These are phyloP conservation scores for Hypsizygus ulmarius DNA, from an alignment of 1,284 basidiomycete genomes.

Conservation along the genomic window DNA sequence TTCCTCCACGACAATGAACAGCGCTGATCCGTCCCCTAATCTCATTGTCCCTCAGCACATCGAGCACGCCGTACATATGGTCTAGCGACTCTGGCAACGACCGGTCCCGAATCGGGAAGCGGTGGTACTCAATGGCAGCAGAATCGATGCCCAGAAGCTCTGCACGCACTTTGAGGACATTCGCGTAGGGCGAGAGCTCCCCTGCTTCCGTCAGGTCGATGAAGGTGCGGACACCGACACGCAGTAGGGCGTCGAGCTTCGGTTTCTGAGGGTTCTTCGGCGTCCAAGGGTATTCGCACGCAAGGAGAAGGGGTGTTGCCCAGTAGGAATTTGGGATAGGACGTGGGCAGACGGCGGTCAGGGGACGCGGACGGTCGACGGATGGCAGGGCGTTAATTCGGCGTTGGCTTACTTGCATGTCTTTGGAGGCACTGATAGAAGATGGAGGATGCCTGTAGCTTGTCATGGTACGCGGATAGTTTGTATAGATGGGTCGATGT, in stretches of 20 bases:
- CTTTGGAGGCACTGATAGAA: slow-evolving; percentile 6
- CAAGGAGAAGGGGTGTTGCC: slow-evolving; percentile 68
- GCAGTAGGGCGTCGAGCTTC: slow-evolving; percentile 68
- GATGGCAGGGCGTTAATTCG: slow-evolving; percentile 20
- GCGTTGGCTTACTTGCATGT: slow-evolving; percentile 17
- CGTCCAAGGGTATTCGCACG: slow-evolving; percentile 77
- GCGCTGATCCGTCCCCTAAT: slow-evolving; percentile 53
- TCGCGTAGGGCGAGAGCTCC: slow-evolving; percentile 64
- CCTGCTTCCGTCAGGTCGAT: slow-evolving; percentile 74
- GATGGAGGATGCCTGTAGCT: slow-evolving; percentile 3
- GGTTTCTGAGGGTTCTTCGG: slow-evolving; percentile 50
- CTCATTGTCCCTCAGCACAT: slow-evolving; percentile 57
- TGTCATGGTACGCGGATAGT: slow-evolving; percentile 5
- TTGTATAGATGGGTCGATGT: slow-evolving; percentile 7
- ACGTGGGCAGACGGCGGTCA: slow-evolving; percentile 36
- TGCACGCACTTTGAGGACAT: slow-evolving; percentile 54
- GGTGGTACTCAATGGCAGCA: slow-evolving; percentile 60
- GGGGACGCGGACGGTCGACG: slow-evolving; percentile 21
- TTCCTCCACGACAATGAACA: slow-evolving; percentile 75
- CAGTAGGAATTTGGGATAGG: slow-evolving; percentile 81
- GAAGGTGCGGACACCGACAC: slow-evolving; percentile 71
- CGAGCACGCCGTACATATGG: slow-evolving; percentile 54
- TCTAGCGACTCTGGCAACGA: slow-evolving; percentile 55
- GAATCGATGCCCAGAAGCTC: slow-evolving; percentile 51
- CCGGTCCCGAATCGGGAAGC: slow-evolving; percentile 73